Evolutionary conservation across 2,329 filamentous ascomycete species (phyloP), one percentile per base, ranked within the genome.

Genomic region (Calonectria hongkongensis): DNA sequence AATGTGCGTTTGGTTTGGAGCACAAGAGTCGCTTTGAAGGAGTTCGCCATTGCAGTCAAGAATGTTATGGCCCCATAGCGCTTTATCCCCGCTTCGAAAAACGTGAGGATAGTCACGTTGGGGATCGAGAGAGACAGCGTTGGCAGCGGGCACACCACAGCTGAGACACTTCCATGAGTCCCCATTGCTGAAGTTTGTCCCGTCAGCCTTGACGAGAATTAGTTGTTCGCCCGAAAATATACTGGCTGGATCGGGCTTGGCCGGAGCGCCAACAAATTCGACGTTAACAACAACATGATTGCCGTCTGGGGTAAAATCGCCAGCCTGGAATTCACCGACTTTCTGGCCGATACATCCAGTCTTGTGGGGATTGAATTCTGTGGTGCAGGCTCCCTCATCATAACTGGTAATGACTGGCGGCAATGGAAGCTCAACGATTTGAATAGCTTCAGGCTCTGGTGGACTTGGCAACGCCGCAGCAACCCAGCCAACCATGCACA

Each of bases 161-260:
- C 68, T 88, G 5, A 88, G 66, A 66, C 87, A 88, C 73, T 87
- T 88, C 86, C 86, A 89, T 0, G 83, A 62, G 71, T 87, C 85
- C 0, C 87, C 87, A 64, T 86, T 87, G 1, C 80, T 58, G 51
- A 88, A 88, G 0, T 70, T 81, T 3, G 78, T 83, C 1, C 82
- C 83, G 67, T 88, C 84, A 0, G 83, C 73, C 73, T 86, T 87
- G 74, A 88, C 79, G 6, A 88, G 71, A 43, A 88, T 82, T 5
- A 87, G 45, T 60, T 88, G 86, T n/a, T 77, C 71, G 4, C 86
- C 86, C 0, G 66, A 74, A 72, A 85, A 88, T 56, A 87, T 84
- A 72, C 84, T 86, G 6, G 81, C 81, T 0, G 84, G 78, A 70
- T 86, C 80, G 2, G 84, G 85, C 5, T 80, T 75, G 0, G 78